Conservation (phyloP, 1,284 basidiomycete species). For the Ustilago curta region DNA sequence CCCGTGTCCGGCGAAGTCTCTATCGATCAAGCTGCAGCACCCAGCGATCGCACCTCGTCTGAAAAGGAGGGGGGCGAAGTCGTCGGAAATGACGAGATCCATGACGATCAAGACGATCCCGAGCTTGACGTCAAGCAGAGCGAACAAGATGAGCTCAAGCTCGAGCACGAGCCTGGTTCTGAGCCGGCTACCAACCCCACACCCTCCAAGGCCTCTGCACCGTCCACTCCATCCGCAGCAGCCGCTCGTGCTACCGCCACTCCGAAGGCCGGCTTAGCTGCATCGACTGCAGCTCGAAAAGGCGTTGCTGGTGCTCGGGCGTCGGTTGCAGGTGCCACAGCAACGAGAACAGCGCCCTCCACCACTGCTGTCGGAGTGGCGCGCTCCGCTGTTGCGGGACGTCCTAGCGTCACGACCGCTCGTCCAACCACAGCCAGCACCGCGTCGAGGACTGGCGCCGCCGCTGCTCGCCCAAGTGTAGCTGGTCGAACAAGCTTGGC, state of each 20-base stretch:
- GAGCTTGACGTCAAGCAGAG: constrained; percentile 14
- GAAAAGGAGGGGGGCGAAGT: constrained; percentile 45
- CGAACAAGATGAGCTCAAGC: constrained; percentile 4
- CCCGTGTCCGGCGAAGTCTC: constrained; percentile 17
- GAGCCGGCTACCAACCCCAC: constrained; percentile 3
- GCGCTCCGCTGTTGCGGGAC: constrained; percentile 24
- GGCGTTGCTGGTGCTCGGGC: constrained; percentile 28
- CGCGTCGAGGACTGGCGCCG: constrained; percentile 10
- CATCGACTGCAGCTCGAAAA: constrained; percentile 29
- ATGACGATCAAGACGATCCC: constrained; percentile 5
- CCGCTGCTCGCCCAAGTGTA: constrained; percentile 24
- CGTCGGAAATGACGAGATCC: constrained; percentile 6
- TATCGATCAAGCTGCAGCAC: constrained; percentile 19
- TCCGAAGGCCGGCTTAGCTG: constrained; percentile 10
- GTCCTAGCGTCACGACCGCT: constrained; percentile 24
- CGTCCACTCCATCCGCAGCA: constrained; percentile 18
- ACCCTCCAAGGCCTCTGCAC: constrained; percentile 15
- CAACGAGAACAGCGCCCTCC: constrained; percentile 13
- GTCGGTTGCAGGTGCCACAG: constrained; percentile 22
- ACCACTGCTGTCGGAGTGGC: constrained; percentile 11
- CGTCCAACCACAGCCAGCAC: constrained; percentile 7
- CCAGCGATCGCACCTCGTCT: constrained; percentile 40
- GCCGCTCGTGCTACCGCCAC: constrained; percentile 13
- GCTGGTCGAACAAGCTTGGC: constrained; percentile 35
- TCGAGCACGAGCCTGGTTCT: not conserved